Percentiles rank a stretch among this genome's conserved stretches.
Evolutionary conservation across 2,329 filamentous ascomycete genomes (phyloP).

Genomic region (Calonectria naviculata): DNA sequence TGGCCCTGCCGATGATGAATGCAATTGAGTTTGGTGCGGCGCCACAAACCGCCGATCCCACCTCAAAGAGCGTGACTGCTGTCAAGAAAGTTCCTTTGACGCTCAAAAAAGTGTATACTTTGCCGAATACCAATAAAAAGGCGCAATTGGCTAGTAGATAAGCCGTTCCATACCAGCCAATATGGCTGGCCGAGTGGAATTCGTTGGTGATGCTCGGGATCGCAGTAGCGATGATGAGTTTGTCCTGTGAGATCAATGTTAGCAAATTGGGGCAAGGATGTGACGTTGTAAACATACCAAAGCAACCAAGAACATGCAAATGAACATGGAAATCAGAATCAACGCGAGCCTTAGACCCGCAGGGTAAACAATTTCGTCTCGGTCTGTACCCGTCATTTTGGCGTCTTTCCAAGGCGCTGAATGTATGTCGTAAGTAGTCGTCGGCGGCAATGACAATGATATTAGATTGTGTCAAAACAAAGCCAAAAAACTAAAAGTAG

Average conservation of each 20-base stretch:
- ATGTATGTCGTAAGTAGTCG: background rate
- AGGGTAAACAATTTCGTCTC: background rate
- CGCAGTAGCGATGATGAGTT: conserved; percentile 60
- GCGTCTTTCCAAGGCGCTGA: background rate
- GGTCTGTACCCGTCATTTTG: background rate
- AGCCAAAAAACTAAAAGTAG: background rate
- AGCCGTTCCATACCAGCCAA: conserved; percentile 65
- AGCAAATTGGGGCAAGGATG: background rate
- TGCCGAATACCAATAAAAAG: conserved; percentile 50
- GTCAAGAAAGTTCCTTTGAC: conserved; percentile 56
- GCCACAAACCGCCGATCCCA: conserved; percentile 46
- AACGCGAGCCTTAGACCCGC: background rate
- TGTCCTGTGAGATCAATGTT: background rate
- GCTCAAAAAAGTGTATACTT: conserved; percentile 33
- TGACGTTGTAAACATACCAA: background rate
- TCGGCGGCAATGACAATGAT: background rate
- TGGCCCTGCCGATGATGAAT: conserved; percentile 18
- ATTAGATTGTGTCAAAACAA: background rate
- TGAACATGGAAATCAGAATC: background rate
- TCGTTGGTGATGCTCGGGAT: conserved; percentile 60
- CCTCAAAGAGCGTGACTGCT: conserved; percentile 58
- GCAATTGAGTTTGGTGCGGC: conserved; percentile 10
- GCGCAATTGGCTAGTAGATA: conserved; percentile 53
- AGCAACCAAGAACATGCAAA: background rate
- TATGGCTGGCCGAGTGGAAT: conserved; percentile 55